Conservation (phyloP, 225 moss, liverwort and hornwort species). For the Pseudoscleropodium purum region DNA sequence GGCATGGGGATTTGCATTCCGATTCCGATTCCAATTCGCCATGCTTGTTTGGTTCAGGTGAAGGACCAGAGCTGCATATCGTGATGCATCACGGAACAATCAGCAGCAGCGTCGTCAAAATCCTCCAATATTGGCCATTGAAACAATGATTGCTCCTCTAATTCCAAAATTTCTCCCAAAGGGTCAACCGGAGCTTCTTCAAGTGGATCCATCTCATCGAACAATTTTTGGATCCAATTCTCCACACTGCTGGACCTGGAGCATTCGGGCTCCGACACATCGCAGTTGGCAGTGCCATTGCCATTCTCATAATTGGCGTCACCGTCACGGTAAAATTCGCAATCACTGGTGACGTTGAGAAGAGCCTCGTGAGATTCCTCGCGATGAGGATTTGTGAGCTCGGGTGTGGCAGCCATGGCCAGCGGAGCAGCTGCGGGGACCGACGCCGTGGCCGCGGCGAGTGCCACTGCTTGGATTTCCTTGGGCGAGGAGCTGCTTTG, state of each 20-base stretch:
- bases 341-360: background rate
- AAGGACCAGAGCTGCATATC: background rate
- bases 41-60: background rate
- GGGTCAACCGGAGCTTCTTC: background rate
- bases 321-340: background rate
- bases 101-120: background rate
- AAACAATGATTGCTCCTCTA: background rate
- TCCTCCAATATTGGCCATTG: background rate
- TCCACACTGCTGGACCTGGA: background rate
- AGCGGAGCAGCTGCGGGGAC: background rate
- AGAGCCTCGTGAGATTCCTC: background rate
- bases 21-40: background rate
- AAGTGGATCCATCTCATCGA: background rate
- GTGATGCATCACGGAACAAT: background rate
- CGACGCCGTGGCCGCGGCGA: conserved; percentile 27
- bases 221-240: conserved; percentile 5
- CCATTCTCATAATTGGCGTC: background rate
- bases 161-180: background rate
- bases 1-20: background rate
- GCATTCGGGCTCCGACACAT: background rate
- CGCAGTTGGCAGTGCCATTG: background rate
- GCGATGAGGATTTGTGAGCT: background rate
- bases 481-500: conserved; percentile 13
- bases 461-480: conserved; percentile 33
- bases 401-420: background rate